Base-by-base conservation (phyloP, 2,329 filamentous ascomycete species). In the Colletotrichum lupini region DNA sequence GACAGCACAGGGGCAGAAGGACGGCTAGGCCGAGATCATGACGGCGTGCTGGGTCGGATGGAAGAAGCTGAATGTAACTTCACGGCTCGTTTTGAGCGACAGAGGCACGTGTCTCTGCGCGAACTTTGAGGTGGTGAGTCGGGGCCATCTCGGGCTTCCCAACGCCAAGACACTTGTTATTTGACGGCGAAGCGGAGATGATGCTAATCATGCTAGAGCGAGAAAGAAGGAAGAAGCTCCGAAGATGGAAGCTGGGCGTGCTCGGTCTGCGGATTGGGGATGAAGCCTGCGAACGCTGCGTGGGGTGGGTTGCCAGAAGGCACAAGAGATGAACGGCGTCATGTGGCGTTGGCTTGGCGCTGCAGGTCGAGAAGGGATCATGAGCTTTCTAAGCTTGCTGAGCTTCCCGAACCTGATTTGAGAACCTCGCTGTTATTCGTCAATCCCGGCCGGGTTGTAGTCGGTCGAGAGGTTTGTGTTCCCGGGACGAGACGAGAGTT, bases 331-430 rank as follows among this genome's bases (percentile, higher is more conserved):
- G 72, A 64, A 68, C 68, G 52, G 72, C 63, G 68, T 74, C 61
- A 63, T 68, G 68, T 68, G 68, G 72, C 68, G 59, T 73, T 52
- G 37, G 30, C 68, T 72, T 74, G 72, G 72, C 72, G 59, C 68
- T 74, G 68, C 67, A 72, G 68, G 68, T 72, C 68, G 26, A 66
- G 52, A 56, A 49, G 52, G 37, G 14, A 63, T 35, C 57, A 53
- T 35, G 46, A 65, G 67, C 61, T 61, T 60, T 52, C 42, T 61
- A 65, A n/a, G 71, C 57, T 57, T 73, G 32, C 57, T 42, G 28
- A 61, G 64, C 35, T 60, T 46, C 24, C 24, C 22, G 26, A 22
- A 32, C 24, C 22, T 1, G 49, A 19, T 19, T 19, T n/a, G 16
- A 32, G 42, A n/a, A 9, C 42, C 42, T n/a, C 19, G 19, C 5